Evolutionary conservation across 140 eudicot species (phyloP), one percentile per base, ranked within the genome.

Genomic region (Oenanthe javanica): DNA sequence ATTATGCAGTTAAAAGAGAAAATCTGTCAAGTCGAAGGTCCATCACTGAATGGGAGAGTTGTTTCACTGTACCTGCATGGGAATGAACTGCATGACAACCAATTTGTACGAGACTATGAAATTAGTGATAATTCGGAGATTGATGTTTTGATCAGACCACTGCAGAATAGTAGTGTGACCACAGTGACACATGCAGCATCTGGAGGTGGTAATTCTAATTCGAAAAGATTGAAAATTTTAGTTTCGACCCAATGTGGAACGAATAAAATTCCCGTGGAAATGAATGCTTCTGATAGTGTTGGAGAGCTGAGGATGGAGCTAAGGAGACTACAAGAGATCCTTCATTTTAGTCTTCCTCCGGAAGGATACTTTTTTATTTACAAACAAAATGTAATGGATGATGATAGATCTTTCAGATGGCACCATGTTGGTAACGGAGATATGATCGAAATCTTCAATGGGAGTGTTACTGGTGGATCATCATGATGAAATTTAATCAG

Each of bases 371-470:
- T 93, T 79, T 93, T 89, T 79, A 93, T 91, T 21, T 87, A 82
- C 48, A 87, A 90, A 45, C 96, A 93, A 78, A 87, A 81, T 82
- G 96, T 93, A 10, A 87, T 90, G 96, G 97, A 90, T 45, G 97
- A 90, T 82, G 89, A 87, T 72, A 81, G 89, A 18, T 89, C 96
- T 42, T 90, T 93, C 74, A 83, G 86, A 43, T 90, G 97, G 96
- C 91, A 90, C 71, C 85, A 81, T 50, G 92, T 93, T 23, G 80
- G 85, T 7, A 89, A 79, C 16, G 97, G 92, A 1, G 97, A 90
- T 42, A 85, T 83, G 16, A 86, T 90, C 81, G 94, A 89, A 82
- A 86, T 90, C 69, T 90, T 93, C 57, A 86, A 86, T 45, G 94
- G 94, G 15, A 87, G 94, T 79, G 86, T 93, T 43, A 84, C 63